Evolutionary conservation across 176 grass and related monocot species (phyloP).

Genomic region (Tuctoria greenei): DNA sequence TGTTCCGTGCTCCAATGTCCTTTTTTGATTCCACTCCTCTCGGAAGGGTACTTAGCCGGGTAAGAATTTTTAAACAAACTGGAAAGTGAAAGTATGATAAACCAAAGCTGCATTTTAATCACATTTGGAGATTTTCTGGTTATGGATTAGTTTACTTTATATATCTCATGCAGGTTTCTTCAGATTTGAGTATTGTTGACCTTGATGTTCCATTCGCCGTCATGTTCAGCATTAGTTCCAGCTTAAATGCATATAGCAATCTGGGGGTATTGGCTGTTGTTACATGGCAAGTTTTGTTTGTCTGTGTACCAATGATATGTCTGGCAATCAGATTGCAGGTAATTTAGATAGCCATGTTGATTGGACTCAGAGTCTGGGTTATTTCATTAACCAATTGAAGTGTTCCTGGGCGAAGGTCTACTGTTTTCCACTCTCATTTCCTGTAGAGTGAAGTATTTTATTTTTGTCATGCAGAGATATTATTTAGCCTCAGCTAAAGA

Average conservation of each 20-base stretch:
- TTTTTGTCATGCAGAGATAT: slow-evolving; percentile 62
- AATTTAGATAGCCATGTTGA: not conserved
- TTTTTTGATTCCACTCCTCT: slow-evolving; percentile 95
- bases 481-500: slow-evolving; percentile 86
- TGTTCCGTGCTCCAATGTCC: slow-evolving; percentile 84
- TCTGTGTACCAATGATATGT: slow-evolving; percentile 62
- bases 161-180: slow-evolving; percentile 65
- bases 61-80: slow-evolving; percentile 44
- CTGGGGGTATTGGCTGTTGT: slow-evolving; percentile 81
- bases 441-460: slow-evolving; percentile 10
- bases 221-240: slow-evolving; percentile 50
- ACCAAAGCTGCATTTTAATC: not conserved
- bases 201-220: slow-evolving; percentile 84
- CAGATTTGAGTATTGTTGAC: slow-evolving; percentile 83
- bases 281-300: slow-evolving; percentile 91
- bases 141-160: not conserved
- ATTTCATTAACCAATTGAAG: slow-evolving; percentile 6
- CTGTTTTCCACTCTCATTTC: slow-evolving; percentile 4
- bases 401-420: not conserved
- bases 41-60: slow-evolving; percentile 85
- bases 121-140: not conserved
- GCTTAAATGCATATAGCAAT: slow-evolving; percentile 71
- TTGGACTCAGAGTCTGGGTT: not conserved
- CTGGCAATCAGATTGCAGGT: slow-evolving; percentile 79
- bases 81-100: slow-evolving; percentile 11